A percentile compares a stretch with the other conserved stretches of the same genome.
Conservation (phyloP, 2,329 filamentous ascomycete species). For the Elsinoe fawcettii region DNA sequence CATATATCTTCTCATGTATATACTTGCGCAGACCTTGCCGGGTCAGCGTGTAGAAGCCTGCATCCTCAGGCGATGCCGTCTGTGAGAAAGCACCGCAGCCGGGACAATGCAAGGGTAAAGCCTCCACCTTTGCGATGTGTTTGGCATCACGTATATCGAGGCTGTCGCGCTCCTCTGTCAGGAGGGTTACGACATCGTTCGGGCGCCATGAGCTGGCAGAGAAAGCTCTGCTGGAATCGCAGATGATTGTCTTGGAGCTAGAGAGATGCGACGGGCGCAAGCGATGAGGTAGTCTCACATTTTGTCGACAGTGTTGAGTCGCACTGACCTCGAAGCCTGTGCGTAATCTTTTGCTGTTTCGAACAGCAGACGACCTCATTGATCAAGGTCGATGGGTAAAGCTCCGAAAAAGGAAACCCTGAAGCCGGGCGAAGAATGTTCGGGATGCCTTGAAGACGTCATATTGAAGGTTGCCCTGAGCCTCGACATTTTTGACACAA, state of each 20-base stretch:
- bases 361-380: constrained; percentile 2
- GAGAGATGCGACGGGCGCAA: neutral
- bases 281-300: neutral
- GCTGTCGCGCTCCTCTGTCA: neutral
- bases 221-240: neutral
- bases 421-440: constrained; percentile 7
- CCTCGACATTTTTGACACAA: neutral
- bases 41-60: constrained; percentile 50
- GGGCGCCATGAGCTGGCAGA: neutral
- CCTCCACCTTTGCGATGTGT: constrained; percentile 5
- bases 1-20: constrained; percentile 21
- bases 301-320: neutral
- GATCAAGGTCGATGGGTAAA: neutral
- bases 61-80: constrained; percentile 45
- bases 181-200: neutral
- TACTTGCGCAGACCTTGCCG: constrained; percentile 36
- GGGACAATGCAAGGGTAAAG: constrained; percentile 48
- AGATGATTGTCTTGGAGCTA: neutral
- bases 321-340: neutral
- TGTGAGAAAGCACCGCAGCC: constrained; percentile 57
- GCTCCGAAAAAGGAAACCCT: neutral
- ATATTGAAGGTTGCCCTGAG: neutral
- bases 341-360: neutral
- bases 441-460: constrained; percentile 11
- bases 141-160: neutral